Base-by-base conservation (phyloP, 768 basidiomycete genomes). In the Lyophyllum semitale region DNA sequence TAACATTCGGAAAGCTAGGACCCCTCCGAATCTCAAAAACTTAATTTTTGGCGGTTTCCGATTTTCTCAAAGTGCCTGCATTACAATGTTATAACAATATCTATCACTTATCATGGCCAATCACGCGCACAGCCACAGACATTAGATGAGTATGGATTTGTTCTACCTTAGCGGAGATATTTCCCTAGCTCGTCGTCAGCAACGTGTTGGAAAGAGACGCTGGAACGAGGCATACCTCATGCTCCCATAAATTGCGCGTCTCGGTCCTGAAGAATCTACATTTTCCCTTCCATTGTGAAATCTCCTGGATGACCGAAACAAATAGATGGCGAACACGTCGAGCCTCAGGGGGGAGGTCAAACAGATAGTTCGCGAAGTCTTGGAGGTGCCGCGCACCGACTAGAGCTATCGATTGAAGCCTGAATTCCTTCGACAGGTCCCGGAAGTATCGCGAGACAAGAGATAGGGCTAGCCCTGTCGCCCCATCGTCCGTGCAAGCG, bases 401-500 rank as follows among this genome's bases (percentile, higher is more conserved):
- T 25, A 73, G 32, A 22, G 68, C 66, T 23, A 74, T 55, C 23
- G 68, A 72, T 25, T 71, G 71, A 27, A 68, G 59, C 47, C 64
- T 67, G 54, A 59, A 59, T 15, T 51, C 61, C 23, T 54, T 49
- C 2, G 73, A 73, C 4, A 60, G 44, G 13, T 65, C 55, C 49
- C 61, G 57, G 54, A 73, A 63, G 57, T 57, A 63, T 33, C 59
- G 59, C 22, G 74, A 76, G 32, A 73, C 72, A 27, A 71, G 67
- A 25, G 74, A 69, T 11, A 75, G 66, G 9, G 73, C 64, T 13
- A 73, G 70, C 8, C 72, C 74, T 4, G 73, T 74, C 5, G 48
- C 48, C 32, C 74, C 73, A 30, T 66, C 62, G 55, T 75, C 74
- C 22, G 65, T 64, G 63, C 75, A 77, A 3, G 75, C 72, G 12